Base-by-base conservation (phyloP, 2,329 filamentous ascomycete species). In the Pseudogymnoascus sp. region DNA sequence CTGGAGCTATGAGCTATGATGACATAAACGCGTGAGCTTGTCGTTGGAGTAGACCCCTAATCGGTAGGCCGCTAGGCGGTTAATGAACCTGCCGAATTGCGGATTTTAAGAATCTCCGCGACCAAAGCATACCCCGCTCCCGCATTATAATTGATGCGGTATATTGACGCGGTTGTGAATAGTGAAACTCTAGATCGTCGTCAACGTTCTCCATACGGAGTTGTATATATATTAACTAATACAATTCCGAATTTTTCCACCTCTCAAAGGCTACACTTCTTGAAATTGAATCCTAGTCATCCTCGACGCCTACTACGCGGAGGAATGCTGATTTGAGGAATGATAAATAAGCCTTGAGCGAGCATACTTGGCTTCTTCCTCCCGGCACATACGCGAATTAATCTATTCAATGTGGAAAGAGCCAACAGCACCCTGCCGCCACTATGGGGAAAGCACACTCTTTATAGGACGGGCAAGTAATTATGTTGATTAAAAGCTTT, bases 1-100 rank as follows among this genome's bases (percentile, higher is more conserved):
- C 21, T 55, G 29, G 29, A 55, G 48, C 48, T 33, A 55, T 55
- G 48, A 55, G 45, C 27, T 18, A 55, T 55, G 45, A 55, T 55
- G 45, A 55, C 45, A 33, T 55, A 15, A 55, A 33, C 45, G 45
- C n/a, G 27, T 10, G 27, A 55, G 45, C 27, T 52, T 12, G 33
- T 35, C 33, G 33, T 35, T 35, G 6, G 10, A 25, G 33, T 21
- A 15, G 27, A 55, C 29, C 45, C 45, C 33, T 18, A 29, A 31
- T 33, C 29, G 7, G 13, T n/a, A 33, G 45, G n/a, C 45, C 29
- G 7, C 27, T n/a, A 33, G 45, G n/a, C 45, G 45, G 27, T 33
- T 13, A 55, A 18, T 33, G 27, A 12, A 55, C 18, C 45, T 55
- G 45, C 45, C 45, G 45, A 33, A 12, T 12, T 55, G 29, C 27